phyloP scores from a whole-genome alignment of 192 early-diverging fungal genomes.

The Gonapodya prolifera region DNA sequence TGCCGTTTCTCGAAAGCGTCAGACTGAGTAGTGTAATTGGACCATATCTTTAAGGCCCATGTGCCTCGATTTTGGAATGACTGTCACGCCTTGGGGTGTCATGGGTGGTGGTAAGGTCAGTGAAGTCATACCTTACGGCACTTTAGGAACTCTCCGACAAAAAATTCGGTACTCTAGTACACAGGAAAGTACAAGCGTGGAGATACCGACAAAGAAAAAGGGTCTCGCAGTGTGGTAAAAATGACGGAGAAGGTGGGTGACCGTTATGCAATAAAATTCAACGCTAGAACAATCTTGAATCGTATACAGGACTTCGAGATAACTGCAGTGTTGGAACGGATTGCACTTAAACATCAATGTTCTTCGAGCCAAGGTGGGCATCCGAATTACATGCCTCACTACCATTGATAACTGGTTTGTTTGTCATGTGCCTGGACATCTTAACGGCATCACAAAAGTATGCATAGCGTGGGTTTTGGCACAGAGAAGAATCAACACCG shows the following conservation, averaged over 20 bases:
- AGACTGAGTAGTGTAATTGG: no score
- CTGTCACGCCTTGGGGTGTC: background rate
- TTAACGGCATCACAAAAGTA: no score
- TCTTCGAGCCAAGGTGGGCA: background rate
- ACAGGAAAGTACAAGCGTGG: background rate
- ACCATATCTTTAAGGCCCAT: background rate
- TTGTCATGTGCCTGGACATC: background rate
- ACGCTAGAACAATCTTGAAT: background rate
- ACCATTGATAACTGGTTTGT: background rate
- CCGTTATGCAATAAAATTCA: background rate
- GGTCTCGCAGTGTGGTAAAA: background rate
- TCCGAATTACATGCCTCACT: no score
- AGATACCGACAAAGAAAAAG: background rate
- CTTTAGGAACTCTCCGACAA: background rate
- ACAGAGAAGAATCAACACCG: background rate
- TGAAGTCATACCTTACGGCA: background rate
- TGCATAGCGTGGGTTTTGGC: background rate
- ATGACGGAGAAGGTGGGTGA: background rate
- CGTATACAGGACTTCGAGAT: constrained; percentile 3
- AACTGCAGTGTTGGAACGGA: background rate
- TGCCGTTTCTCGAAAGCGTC: background rate
- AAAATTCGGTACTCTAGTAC: background rate
- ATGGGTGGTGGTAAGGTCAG: background rate
- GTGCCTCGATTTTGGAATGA: no score
- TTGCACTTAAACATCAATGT: background rate